Percentiles rank a stretch among this genome's conserved stretches.
Evolutionary conservation across 2,329 filamentous ascomycete species (phyloP).

Genomic region (Beauveria australis): DNA sequence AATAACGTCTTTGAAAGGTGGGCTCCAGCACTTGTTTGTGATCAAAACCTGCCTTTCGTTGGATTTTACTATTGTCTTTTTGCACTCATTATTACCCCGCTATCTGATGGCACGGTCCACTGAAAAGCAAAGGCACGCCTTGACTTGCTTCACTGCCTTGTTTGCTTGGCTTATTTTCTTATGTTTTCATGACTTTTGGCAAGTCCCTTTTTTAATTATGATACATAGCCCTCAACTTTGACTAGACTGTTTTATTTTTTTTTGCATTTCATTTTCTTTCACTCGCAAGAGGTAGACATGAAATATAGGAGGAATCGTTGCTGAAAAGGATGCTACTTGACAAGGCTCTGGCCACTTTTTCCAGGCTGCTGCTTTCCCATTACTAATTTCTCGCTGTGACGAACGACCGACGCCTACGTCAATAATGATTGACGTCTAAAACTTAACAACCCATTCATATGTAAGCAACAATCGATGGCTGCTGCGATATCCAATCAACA

Average conservation of each 20-base stretch:
- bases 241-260: neutral
- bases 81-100: neutral
- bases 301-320: neutral
- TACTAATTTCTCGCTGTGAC: too few species aligned
- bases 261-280: neutral
- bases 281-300: slow-evolving; percentile 3
- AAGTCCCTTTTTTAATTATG: neutral
- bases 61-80: neutral
- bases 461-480: too few species aligned
- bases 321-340: neutral
- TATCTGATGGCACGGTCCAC: neutral
- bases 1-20: neutral
- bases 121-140: neutral
- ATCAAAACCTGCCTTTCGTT: neutral
- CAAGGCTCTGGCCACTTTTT: neutral
- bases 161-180: neutral
- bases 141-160: neutral
- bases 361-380: too few species aligned
- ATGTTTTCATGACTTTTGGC: slow-evolving; percentile 1
- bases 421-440: too few species aligned
- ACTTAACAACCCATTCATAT: too few species aligned
- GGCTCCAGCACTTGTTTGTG: neutral
- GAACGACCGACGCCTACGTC: too few species aligned
- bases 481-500: too few species aligned
- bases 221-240: slow-evolving; percentile 5